These are phyloP conservation scores for Thinopyrum elongatum DNA, from an alignment of 176 grass and related monocot species.

Conservation along the genomic window DNA sequence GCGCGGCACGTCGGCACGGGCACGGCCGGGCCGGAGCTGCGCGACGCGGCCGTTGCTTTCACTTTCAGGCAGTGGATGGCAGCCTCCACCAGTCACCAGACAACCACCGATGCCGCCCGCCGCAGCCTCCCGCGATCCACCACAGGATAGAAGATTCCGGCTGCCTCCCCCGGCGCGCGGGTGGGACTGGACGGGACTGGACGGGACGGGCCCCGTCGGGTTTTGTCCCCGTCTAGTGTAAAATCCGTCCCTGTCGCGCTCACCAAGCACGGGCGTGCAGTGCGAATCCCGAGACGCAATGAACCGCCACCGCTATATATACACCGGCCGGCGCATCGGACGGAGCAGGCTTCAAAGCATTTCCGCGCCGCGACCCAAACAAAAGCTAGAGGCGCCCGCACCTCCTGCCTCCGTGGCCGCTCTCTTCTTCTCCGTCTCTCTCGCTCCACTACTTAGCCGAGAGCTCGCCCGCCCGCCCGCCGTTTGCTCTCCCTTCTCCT, in stretches of 20 bases:
- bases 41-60: slow-evolving; percentile 1
- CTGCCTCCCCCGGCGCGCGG: background rate
- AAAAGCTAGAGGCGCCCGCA: slow-evolving; percentile 17
- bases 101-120: background rate
- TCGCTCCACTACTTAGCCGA: slow-evolving; percentile 26
- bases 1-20: background rate
- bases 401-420: slow-evolving; percentile 11
- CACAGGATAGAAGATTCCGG: slow-evolving; percentile 16
- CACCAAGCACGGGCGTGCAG: background rate
- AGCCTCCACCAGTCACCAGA: background rate
- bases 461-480: background rate
- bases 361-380: background rate
- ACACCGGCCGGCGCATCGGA: background rate
- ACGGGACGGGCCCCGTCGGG: background rate
- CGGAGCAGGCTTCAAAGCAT: background rate
- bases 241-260: background rate
- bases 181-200: background rate
- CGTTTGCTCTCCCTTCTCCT: too few relatives aligned
- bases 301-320: background rate
- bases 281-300: slow-evolving; percentile 30
- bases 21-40: background rate
- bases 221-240: background rate
- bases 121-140: slow-evolving; percentile 8
- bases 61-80: too few relatives aligned
- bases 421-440: background rate